phyloP scores from a whole-genome alignment of 306 rosid species.

The Rubus idaeus region DNA sequence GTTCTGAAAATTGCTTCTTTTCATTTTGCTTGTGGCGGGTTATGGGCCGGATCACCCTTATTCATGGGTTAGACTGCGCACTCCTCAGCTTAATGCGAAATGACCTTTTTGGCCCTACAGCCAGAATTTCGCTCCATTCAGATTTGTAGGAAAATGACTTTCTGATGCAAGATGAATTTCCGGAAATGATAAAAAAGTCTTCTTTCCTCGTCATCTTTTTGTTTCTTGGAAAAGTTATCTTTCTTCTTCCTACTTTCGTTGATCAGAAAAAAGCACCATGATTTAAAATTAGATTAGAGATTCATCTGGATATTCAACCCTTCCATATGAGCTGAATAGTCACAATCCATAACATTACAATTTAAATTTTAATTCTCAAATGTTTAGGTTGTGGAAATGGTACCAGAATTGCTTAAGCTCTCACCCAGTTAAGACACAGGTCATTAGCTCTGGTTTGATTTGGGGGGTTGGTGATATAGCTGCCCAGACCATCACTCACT shows the following conservation, averaged over 20 bases:
- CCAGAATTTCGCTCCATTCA: too few relatives aligned
- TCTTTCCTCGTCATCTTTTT: neutral
- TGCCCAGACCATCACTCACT: conserved; percentile 73
- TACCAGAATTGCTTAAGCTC: conserved; percentile 57
- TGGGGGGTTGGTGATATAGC: conserved; percentile 80
- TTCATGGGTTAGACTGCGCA: too few relatives aligned
- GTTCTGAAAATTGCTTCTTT: neutral
- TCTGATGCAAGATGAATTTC: conserved; percentile 19
- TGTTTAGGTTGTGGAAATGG: conserved; percentile 74
- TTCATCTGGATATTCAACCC: conserved; percentile 5
- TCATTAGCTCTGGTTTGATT: conserved; percentile 57
- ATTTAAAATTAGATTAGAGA: conserved; percentile 5
- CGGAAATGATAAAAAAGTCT: neutral
- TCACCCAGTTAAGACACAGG: conserved; percentile 84
- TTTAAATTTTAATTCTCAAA: neutral
- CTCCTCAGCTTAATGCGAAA: neutral
- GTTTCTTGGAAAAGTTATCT: neutral
- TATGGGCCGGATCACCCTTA: too few relatives aligned
- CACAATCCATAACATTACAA: conserved; percentile 1
- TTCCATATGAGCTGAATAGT: conserved; percentile 8
- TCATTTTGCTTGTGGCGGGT: too few relatives aligned
- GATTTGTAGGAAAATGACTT: neutral
- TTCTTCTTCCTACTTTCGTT: neutral
- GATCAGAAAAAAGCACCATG: neutral
- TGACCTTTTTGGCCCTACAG: neutral